Evolutionary conservation across 2,329 filamentous ascomycete genomes (phyloP).

Genomic region (Metarhizium sp.): DNA sequence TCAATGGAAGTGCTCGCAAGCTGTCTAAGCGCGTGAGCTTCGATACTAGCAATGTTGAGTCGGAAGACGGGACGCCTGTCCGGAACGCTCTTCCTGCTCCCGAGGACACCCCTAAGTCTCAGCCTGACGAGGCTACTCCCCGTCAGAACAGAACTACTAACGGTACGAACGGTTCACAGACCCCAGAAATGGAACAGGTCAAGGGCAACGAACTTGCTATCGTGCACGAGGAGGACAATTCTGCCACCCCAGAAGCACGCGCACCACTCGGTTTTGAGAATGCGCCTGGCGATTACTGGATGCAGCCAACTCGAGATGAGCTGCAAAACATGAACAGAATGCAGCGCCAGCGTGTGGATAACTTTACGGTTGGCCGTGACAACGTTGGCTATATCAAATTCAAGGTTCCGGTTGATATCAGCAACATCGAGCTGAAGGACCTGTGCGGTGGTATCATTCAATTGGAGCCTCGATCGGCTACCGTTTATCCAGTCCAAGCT

Average conservation of each 20-base stretch:
- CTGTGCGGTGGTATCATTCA: slow-evolving; percentile 69
- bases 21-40: slow-evolving; percentile 88
- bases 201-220: slow-evolving; percentile 69
- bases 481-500: slow-evolving; percentile 70
- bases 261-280: slow-evolving; percentile 25
- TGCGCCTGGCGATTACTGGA: slow-evolving; percentile 75
- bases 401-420: slow-evolving; percentile 73
- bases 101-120: slow-evolving; percentile 18
- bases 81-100: slow-evolving; percentile 25
- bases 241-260: slow-evolving; percentile 18
- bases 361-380: slow-evolving; percentile 74
- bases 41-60: slow-evolving; percentile 50
- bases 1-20: slow-evolving; percentile 37
- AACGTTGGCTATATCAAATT: slow-evolving; percentile 78
- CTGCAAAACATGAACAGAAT: slow-evolving; percentile 71
- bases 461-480: slow-evolving; percentile 69
- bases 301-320: slow-evolving; percentile 64
- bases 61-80: slow-evolving; percentile 24
- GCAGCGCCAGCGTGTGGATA: slow-evolving; percentile 63
- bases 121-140: slow-evolving; percentile 27
- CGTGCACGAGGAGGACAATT: slow-evolving; percentile 60
- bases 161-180: slow-evolving; percentile 22
- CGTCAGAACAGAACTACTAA: slow-evolving; percentile 44
- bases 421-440: slow-evolving; percentile 67
- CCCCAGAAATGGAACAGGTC: slow-evolving; percentile 60